Evolutionary conservation across 2,329 filamentous ascomycete species (phyloP).

Genomic region (Colletotrichum plurivorum): DNA sequence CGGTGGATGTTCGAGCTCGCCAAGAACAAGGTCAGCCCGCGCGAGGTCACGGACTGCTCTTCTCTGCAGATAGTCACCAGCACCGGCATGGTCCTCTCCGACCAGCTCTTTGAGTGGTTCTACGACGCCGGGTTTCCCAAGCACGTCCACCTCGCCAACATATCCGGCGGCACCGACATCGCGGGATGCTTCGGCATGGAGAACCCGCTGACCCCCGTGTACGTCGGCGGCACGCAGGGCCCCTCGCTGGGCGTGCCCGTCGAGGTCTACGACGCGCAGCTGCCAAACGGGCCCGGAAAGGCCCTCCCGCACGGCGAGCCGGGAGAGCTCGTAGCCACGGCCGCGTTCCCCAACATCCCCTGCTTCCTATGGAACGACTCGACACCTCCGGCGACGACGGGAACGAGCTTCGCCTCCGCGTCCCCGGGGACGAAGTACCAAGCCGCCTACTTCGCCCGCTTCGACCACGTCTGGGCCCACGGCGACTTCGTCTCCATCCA

Average conservation of each 20-base stretch:
- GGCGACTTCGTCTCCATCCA: slow-evolving; percentile 84
- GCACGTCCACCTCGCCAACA: slow-evolving; percentile 77
- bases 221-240: slow-evolving; percentile 68
- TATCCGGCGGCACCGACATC: slow-evolving; percentile 84
- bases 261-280: slow-evolving; percentile 74
- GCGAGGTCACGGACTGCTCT: slow-evolving; percentile 73
- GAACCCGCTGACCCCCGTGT: slow-evolving; percentile 79
- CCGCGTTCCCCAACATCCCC: slow-evolving; percentile 83
- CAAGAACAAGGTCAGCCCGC: slow-evolving; percentile 73
- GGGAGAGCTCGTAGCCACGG: slow-evolving; percentile 81
- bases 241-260: slow-evolving; percentile 64
- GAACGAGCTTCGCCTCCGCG: slow-evolving; percentile 49
- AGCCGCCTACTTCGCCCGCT: slow-evolving; percentile 73
- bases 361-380: slow-evolving; percentile 74
- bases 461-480: slow-evolving; percentile 82
- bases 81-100: slow-evolving; percentile 87
- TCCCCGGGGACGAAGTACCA: slow-evolving; percentile 70
- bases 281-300: slow-evolving; percentile 60
- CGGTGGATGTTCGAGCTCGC: slow-evolving; percentile 82
- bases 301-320: slow-evolving; percentile 71
- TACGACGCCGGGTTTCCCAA: slow-evolving; percentile 79
- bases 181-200: slow-evolving; percentile 74
- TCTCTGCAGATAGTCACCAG: slow-evolving; percentile 73
- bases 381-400: slow-evolving; percentile 26
- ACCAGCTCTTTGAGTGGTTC: slow-evolving; percentile 85